Base-by-base conservation (phyloP, 805 yeast genomes). In the Candida germanica region DNA sequence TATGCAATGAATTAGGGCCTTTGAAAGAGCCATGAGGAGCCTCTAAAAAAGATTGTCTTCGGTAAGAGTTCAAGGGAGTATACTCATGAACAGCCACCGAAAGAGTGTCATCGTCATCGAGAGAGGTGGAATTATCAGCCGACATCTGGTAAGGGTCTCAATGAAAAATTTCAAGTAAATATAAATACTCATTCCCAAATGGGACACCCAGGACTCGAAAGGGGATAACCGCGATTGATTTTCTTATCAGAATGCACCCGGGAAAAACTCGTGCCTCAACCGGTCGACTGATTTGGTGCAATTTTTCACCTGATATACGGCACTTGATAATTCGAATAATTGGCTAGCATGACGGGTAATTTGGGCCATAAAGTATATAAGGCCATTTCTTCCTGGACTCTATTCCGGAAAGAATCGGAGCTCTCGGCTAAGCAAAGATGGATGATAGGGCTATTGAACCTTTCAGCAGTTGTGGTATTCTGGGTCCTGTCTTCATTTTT, bases 401-500 rank as follows among this genome's bases (percentile, higher is more conserved):
- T 41, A 4, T 41, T 41, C 33, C 33, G 29, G 12, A 34, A 31
- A 16, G 48, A 44, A 6, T 28, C 32, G 4, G 42, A 39, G n/a
- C 22, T 44, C 10, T 38, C 29, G 20, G 7, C 38, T 4, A 34
- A 52, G 9, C 71, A 66, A 43, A 57, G 73, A 43, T 88, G 97
- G 97, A 67, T 81, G 0, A 50, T 86, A 14, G 98, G 98, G 2
- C 71, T 91, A 15, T 47, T 81, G 15, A 75, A 86, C 61, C 70
- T 89, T 16, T 69, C 77, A 1, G 66, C 83, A 29, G 98, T 89
- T 29, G 87, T 91, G 18, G 56, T 85, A 1, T 73, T 87, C 16
- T 91, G 98, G 98, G 97, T 93, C 8, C 63, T 83, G 24, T 87
- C 96, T 3, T 86, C 95, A 3, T 91, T 88, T 48, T 58, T 91